Conservation (phyloP, 176 grass and related monocot genomes). For the Alloteropsis semialata region DNA sequence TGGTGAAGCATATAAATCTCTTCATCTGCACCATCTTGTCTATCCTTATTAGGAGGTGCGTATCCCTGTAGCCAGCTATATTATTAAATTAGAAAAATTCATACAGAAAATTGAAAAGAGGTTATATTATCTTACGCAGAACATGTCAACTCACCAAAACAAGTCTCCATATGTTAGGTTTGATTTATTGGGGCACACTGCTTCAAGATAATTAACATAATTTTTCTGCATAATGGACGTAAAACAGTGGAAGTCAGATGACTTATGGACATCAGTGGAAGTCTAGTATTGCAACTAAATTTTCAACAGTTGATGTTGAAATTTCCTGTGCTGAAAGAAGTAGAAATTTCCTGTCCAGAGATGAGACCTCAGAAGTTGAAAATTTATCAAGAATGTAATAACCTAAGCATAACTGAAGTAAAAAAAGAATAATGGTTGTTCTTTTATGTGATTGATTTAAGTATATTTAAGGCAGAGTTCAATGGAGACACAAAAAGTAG, state of each 20-base stretch:
- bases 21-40: slow-evolving; percentile 71
- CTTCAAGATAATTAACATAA: slow-evolving; percentile 90
- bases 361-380: background rate
- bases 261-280: too few relatives aligned
- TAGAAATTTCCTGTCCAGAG: too few relatives aligned
- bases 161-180: slow-evolving; percentile 82
- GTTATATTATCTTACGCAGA: background rate
- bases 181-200: slow-evolving; percentile 85
- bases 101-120: slow-evolving; percentile 20
- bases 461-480: background rate
- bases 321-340: too few relatives aligned
- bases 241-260: background rate
- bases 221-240: slow-evolving; percentile 57
- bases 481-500: background rate
- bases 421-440: background rate
- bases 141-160: slow-evolving; percentile 58
- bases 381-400: background rate
- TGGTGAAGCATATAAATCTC: slow-evolving; percentile 96
- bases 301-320: too few relatives aligned
- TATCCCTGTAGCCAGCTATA: slow-evolving; percentile 81
- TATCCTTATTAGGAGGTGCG: slow-evolving; percentile 85
- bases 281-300: too few relatives aligned
- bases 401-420: background rate
- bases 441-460: background rate
- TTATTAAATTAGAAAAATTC: slow-evolving; percentile 73